Percentiles rank a stretch among this genome's conserved stretches.
Evolutionary conservation across 495 filamentous ascomycete species (phyloP).

Genomic region (Gamarada debralockiae): DNA sequence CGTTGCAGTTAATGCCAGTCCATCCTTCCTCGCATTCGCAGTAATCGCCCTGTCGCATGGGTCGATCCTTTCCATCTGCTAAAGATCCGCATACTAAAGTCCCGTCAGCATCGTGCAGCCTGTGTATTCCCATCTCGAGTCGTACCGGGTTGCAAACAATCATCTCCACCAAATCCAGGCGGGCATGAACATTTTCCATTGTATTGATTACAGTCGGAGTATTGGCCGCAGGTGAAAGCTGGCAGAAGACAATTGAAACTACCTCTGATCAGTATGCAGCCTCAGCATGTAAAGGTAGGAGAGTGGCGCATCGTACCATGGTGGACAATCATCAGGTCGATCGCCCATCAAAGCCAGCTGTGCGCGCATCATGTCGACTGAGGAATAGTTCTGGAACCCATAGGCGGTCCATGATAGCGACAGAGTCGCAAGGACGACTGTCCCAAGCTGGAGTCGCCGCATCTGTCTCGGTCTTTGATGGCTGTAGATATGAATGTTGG

Average conservation of each 20-base stretch:
- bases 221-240: slow-evolving; percentile 86
- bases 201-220: slow-evolving; percentile 75
- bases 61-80: slow-evolving; percentile 69
- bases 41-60: slow-evolving; percentile 57
- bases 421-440: slow-evolving; percentile 21
- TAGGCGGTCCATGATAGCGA: slow-evolving; percentile 37
- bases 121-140: neutral
- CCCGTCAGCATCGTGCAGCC: slow-evolving; percentile 2
- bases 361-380: slow-evolving; percentile 46
- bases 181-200: slow-evolving; percentile 92
- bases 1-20: slow-evolving; percentile 98
- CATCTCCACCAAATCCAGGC: slow-evolving; percentile 86
- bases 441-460: slow-evolving; percentile 13
- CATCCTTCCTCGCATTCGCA: slow-evolving; percentile 94
- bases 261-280: slow-evolving; percentile 18
- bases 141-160: slow-evolving; percentile 76
- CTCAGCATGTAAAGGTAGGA: neutral
- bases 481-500: neutral
- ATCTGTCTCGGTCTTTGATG: slow-evolving; percentile 6
- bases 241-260: slow-evolving; percentile 98
- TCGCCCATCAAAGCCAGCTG: slow-evolving; percentile 46
- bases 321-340: slow-evolving; percentile 57
- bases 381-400: slow-evolving; percentile 37
- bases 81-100: slow-evolving; percentile 76
- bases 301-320: slow-evolving; percentile 46